phyloP scores from a whole-genome alignment of 306 rosid genomes.

The Benincasa hispida region DNA sequence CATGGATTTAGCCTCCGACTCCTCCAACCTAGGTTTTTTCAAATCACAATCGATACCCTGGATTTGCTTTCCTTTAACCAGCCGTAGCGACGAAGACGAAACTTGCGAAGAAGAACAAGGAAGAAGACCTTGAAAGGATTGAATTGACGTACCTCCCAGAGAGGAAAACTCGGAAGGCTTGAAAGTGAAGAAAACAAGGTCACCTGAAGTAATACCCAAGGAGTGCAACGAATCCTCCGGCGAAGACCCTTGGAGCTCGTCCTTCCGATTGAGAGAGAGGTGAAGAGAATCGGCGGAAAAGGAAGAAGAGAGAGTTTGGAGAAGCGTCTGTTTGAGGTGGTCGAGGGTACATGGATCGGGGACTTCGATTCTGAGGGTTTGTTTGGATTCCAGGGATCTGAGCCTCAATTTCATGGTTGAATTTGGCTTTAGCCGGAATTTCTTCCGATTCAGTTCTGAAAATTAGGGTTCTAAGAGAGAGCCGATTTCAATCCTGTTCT shows the following conservation, averaged over 20 bases:
- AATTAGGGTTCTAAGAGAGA: not conserved
- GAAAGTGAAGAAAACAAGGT: constrained; percentile 57
- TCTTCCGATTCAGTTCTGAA: not conserved
- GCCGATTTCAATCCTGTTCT: not conserved
- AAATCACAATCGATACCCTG: not conserved
- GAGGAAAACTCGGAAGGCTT: constrained; percentile 17
- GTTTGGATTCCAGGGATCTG: constrained; percentile 46
- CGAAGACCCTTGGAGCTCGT: constrained; percentile 46
- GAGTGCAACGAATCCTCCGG: constrained; percentile 28
- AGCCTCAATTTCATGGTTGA: constrained; percentile 54
- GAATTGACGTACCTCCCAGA: not conserved
- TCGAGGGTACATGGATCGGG: constrained; percentile 32
- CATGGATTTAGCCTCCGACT: not conserved
- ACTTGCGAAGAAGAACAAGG: not conserved
- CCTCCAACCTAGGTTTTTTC: not conserved
- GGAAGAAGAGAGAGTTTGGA: constrained; percentile 20
- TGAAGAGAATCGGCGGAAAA: constrained; percentile 29
- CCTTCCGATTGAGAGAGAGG: constrained; percentile 61
- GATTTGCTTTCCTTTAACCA: not conserved
- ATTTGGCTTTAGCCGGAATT: not conserved
- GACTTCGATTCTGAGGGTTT: constrained; percentile 48
- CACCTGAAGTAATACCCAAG: constrained; percentile 55
- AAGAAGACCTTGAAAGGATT: not conserved
- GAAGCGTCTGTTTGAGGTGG: constrained; percentile 32
- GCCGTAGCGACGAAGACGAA: not conserved